A percentile compares a stretch with the other conserved stretches of the same genome.
Evolutionary conservation across 345 rosid species (phyloP).

Genomic region (Barbarea vulgaris): DNA sequence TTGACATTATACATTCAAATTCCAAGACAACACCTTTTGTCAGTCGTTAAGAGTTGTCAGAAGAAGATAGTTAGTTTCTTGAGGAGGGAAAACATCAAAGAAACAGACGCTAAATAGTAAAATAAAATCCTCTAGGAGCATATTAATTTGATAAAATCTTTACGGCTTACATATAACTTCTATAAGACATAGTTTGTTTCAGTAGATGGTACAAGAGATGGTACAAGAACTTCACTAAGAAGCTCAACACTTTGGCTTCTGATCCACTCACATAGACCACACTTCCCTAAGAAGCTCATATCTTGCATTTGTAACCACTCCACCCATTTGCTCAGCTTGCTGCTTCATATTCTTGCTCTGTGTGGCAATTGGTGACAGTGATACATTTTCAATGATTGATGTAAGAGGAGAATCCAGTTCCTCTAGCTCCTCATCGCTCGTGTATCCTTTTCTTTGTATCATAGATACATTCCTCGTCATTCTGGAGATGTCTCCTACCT

Average conservation of each 20-base stretch:
- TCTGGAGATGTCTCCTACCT: slow-evolving; percentile 47
- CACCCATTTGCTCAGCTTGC: slow-evolving; percentile 9
- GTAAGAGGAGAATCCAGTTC: slow-evolving; percentile 76
- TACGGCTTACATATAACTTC: background rate
- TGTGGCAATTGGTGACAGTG: background rate
- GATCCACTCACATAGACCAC: slow-evolving; percentile 45
- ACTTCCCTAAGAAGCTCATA: slow-evolving; percentile 85
- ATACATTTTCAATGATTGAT: slow-evolving; percentile 49
- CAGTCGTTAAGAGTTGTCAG: background rate
- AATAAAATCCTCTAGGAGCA: background rate
- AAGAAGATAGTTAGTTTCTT: background rate
- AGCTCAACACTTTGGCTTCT: background rate
- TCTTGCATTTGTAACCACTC: slow-evolving; percentile 49
- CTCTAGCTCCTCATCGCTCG: slow-evolving; percentile 92
- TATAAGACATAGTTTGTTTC: slow-evolving; percentile 1
- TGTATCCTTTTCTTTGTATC: slow-evolving; percentile 83
- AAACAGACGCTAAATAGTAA: background rate
- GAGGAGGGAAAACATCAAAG: background rate
- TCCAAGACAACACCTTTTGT: background rate
- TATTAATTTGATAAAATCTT: background rate
- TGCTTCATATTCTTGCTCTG: slow-evolving; percentile 8
- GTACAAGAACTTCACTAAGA: background rate
- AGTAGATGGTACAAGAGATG: background rate
- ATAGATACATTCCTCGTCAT: slow-evolving; percentile 57
- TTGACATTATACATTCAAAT: background rate